A percentile compares a stretch with the other conserved stretches of the same genome.
Conservation (phyloP, 176 grass and related monocot species). For the Carex myosuroides region DNA sequence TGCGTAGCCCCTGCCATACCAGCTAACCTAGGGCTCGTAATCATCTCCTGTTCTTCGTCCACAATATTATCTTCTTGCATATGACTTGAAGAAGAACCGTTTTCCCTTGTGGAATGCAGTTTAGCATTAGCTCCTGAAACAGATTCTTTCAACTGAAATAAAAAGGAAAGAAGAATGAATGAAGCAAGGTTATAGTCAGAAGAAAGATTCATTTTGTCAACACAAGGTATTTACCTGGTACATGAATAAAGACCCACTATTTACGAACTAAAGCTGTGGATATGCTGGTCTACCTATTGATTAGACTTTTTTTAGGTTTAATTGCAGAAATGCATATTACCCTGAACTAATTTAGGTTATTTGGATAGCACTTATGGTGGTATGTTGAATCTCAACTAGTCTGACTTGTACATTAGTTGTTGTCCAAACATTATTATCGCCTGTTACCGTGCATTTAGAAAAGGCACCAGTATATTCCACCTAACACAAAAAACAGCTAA, state of each 20-base stretch:
- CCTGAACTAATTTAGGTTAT: background rate
- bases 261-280: background rate
- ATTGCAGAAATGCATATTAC: background rate
- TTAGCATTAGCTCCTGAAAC: background rate
- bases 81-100: background rate
- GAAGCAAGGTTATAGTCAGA: background rate
- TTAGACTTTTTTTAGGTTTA: background rate
- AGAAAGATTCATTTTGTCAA: background rate
- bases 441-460: too few species aligned
- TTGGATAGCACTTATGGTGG: background rate
- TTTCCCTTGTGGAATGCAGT: background rate
- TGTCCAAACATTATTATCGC: too few species aligned
- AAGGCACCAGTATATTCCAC: background rate
- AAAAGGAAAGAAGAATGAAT: background rate
- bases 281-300: background rate
- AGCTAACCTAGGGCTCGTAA: background rate
- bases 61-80: background rate
- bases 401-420: background rate
- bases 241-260: background rate
- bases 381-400: background rate
- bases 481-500: background rate
- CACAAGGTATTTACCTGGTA: background rate
- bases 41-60: background rate
- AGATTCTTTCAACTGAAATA: constrained; percentile 18
- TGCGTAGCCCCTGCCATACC: background rate